These are phyloP conservation scores for Dendrobium nobile DNA, from an alignment of 106 monocot species.

Conservation along the genomic window DNA sequence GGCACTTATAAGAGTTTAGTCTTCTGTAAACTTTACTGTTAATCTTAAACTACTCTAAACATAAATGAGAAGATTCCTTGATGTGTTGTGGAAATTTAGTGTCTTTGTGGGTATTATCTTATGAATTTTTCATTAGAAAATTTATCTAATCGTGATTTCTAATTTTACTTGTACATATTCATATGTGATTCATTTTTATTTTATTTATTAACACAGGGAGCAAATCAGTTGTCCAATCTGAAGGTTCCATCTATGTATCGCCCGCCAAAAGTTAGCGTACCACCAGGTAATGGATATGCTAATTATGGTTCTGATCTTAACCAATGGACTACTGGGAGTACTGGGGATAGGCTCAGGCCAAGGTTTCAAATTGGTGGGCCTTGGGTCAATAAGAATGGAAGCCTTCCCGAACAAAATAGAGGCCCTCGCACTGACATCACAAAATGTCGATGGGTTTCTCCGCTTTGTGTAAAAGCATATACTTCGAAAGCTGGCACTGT, in stretches of 20 bases:
- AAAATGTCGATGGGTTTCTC: constrained; percentile 20
- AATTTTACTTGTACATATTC: not conserved
- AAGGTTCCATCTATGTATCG: constrained; percentile 7
- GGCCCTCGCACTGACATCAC: constrained; percentile 48
- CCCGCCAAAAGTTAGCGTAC: constrained; percentile 1
- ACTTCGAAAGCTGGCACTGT: constrained; percentile 19
- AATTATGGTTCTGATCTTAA: not conserved
- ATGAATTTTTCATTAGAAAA: too few relatives aligned
- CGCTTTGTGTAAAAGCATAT: constrained; percentile 22
- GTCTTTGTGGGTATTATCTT: too few relatives aligned
- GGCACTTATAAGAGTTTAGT: not conserved
- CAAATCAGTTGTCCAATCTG: constrained; percentile 2
- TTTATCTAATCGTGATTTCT: not conserved
- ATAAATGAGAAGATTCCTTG: not conserved
- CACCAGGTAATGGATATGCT: not conserved
- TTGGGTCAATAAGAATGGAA: not conserved
- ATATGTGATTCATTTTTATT: not conserved
- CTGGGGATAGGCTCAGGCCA: constrained; percentile 4
- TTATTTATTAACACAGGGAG: not conserved
- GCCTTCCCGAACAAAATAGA: constrained; percentile 43
- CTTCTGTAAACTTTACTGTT: not conserved
- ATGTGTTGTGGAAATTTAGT: too few relatives aligned
- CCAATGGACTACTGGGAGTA: not conserved
- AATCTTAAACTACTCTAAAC: not conserved
- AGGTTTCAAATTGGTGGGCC: not conserved